These are phyloP conservation scores for Orbilia oligospora DNA, from an alignment of 2,329 filamentous ascomycete species.

Conservation along the genomic window DNA sequence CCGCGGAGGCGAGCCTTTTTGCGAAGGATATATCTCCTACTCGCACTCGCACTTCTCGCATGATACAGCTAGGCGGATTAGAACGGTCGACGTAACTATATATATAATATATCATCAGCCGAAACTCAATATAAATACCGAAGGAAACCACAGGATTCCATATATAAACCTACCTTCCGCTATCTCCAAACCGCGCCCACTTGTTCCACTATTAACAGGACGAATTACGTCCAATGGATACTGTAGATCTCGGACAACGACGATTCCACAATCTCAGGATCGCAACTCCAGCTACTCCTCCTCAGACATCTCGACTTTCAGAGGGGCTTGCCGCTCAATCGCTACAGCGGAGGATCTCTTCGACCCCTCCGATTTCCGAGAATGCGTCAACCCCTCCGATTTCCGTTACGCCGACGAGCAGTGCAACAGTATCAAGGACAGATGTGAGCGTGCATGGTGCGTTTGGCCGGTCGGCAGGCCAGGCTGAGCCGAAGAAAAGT, in stretches of 20 bases:
- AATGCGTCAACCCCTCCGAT: constrained; percentile 59
- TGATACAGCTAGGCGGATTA: constrained; percentile 30
- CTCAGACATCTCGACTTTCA: constrained; percentile 52
- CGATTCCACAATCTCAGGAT: constrained; percentile 55
- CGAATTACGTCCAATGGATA: constrained; percentile 60
- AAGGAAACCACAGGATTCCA: constrained; percentile 7
- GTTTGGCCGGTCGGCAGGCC: constrained; percentile 41
- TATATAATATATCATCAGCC: not conserved
- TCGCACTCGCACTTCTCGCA: constrained; percentile 10
- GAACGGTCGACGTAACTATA: constrained; percentile 12
- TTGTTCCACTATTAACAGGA: constrained; percentile 32
- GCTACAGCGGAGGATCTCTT: constrained; percentile 54
- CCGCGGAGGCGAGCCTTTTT: constrained; percentile 37
- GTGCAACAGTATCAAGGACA: constrained; percentile 52
- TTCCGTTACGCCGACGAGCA: constrained; percentile 49
- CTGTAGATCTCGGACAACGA: constrained; percentile 50
- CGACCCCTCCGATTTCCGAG: constrained; percentile 58
- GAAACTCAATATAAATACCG: constrained; percentile 3
- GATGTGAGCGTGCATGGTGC: constrained; percentile 49
- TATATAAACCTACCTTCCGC: not conserved
- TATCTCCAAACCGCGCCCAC: not conserved
- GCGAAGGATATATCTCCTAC: constrained; percentile 35
- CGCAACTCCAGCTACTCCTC: constrained; percentile 42
- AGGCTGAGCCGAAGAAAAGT: constrained; percentile 40
- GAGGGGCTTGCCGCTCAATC: constrained; percentile 57